Base-by-base conservation (phyloP, 2,329 filamentous ascomycete species). In the Penicillium verrucosum region DNA sequence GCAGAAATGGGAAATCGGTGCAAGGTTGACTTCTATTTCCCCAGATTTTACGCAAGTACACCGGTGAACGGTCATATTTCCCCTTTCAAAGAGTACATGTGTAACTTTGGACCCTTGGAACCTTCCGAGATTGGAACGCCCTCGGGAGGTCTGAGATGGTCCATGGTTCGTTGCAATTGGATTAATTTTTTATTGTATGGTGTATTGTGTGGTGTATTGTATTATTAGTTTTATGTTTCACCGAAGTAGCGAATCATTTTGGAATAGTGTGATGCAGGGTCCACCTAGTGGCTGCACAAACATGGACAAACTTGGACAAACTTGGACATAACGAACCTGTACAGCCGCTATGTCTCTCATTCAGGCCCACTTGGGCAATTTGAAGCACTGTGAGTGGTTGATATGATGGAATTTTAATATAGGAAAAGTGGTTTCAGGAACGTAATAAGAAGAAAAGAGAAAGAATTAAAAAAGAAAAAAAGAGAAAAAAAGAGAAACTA, bases 231-330 rank as follows among this genome's bases (percentile, higher is more conserved):
- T 6, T n/a, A 12, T 9, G 44, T 46, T 25, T 46, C 44, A 46
- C 44, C 34, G 9, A 25, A 29, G 7, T n/a, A 25, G 29, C 51
- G 16, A 50, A 37, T 54, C 44, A 54, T 27, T 21, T 18, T 27
- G 32, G 47, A 38, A 56, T 56, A 36, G 48, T 21, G n/a, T 21
- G 6, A 41, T 45, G 16, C 53, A 56, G 54, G 54, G 54, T 56
- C 48, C 54, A 52, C 53, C 12, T 23, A 12, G 36, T 47, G 27
- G 16, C 29, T 30, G 37, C 47, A 41, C 36, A 9, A 16, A 42
- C 8, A n/a, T 27, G 23, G 37, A 3, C 37, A 41, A 16, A 42
- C 8, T 27, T 27, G 23, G 37, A 3, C 37, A 41, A 50, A 30
- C 29, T 11, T 11, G 10, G 29, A 30, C 29, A 32, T 32, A 14